phyloP scores from a whole-genome alignment of 1,139 yeast genomes.

The Blastobotrys capitulatus region DNA sequence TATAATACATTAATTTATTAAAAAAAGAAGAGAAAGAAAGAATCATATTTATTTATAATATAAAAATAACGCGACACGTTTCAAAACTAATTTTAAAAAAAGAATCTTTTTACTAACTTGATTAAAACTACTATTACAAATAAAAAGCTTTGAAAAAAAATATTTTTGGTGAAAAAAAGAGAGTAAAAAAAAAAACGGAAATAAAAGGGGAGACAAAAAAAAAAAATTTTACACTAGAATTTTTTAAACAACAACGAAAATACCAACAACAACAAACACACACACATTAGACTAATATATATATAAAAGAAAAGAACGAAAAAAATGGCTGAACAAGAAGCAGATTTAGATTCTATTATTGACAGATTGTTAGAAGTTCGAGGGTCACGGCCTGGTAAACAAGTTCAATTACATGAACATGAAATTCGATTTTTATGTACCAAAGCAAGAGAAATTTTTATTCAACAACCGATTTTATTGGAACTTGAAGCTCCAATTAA shows the following conservation, averaged over 20 bases:
- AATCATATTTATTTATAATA: no score
- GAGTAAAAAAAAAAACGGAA: no score
- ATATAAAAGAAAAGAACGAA: not conserved
- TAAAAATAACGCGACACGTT: no score
- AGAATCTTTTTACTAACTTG: no score
- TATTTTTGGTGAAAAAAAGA: no score
- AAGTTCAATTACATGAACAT: slow-evolving; percentile 86
- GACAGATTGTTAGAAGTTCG: slow-evolving; percentile 95
- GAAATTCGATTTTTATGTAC: slow-evolving; percentile 95
- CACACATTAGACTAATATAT: not conserved
- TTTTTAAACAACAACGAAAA: not conserved
- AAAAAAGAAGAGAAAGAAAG: not conserved
- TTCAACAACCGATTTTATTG: slow-evolving; percentile 91
- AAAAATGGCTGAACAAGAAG: slow-evolving; percentile 46
- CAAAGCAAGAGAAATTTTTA: slow-evolving; percentile 95
- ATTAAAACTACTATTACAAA: no score
- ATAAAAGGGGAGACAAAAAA: no score
- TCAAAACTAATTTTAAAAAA: no score
- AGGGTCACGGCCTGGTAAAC: slow-evolving; percentile 98
- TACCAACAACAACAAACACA: not conserved
- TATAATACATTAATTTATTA: not conserved
- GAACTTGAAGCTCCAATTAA: slow-evolving; percentile 98
- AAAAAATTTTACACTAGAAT: no score
- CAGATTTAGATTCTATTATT: slow-evolving; percentile 94
- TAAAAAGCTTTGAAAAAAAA: no score